Evolutionary conservation across 73 alveolate species (phyloP).

Genomic region (Paramecium sonneborni): DNA sequence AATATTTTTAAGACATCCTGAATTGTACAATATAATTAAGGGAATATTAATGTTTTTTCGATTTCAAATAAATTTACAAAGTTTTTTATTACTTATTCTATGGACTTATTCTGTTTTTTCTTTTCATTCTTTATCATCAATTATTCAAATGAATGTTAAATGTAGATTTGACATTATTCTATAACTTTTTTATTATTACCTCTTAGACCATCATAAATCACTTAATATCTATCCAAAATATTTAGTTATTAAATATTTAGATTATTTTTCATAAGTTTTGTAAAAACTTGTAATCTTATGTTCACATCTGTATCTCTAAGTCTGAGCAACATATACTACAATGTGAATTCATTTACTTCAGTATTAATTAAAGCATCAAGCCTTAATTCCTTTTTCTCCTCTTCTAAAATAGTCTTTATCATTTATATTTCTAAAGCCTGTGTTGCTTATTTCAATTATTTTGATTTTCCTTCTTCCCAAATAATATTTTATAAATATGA

Average conservation of each 20-base stretch:
- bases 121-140: background rate
- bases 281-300: constrained; percentile 42
- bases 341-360: constrained; percentile 59
- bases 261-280: constrained; percentile 55
- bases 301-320: constrained; percentile 57
- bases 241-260: background rate
- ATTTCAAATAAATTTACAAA: constrained; percentile 2
- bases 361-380: constrained; percentile 47
- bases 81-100: background rate
- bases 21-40: background rate
- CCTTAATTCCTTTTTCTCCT: constrained; percentile 54
- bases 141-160: background rate
- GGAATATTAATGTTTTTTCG: background rate
- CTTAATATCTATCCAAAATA: background rate
- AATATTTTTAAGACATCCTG: background rate
- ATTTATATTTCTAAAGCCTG: constrained; percentile 23
- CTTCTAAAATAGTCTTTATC: constrained; percentile 53
- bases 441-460: background rate
- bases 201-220: constrained; percentile 22
- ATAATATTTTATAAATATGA: constrained; percentile 24
- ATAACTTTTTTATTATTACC: background rate
- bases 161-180: background rate
- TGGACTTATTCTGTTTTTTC: background rate
- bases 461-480: background rate
- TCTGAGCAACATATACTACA: constrained; percentile 47